phyloP scores from a whole-genome alignment of 2,329 filamentous ascomycete species.

The Fusarium irregulare region DNA sequence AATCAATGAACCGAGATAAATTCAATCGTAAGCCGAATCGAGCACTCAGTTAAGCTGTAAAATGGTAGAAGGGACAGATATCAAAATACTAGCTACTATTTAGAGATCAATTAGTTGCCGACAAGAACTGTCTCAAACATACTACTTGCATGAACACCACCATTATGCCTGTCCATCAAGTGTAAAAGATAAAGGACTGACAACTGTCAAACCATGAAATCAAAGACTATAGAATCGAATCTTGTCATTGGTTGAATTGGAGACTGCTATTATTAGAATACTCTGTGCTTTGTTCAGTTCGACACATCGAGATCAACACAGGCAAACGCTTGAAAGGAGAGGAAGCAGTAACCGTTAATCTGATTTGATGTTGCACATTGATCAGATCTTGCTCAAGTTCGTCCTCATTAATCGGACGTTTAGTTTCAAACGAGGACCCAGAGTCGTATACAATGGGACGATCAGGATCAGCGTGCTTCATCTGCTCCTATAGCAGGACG shows the following conservation, averaged over 20 bases:
- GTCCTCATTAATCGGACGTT: background rate
- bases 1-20: background rate
- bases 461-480: background rate
- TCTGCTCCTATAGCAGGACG: background rate
- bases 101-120: conserved; percentile 4
- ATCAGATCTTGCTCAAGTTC: background rate
- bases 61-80: background rate
- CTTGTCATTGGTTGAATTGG: background rate
- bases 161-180: background rate
- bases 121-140: conserved; percentile 14
- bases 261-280: conserved; percentile 1
- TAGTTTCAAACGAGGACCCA: background rate
- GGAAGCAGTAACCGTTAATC: background rate
- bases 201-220: background rate
- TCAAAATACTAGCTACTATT: background rate
- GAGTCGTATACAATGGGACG: background rate
- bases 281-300: background rate
- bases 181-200: background rate
- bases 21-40: background rate
- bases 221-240: background rate
- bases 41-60: background rate
- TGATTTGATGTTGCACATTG: background rate
- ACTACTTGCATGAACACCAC: conserved; percentile 6
- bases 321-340: background rate
- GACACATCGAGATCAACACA: background rate